Evolutionary conservation across 306 rosid genomes (phyloP).

Genomic region (Medicago truncatula): MtrunA17r5.0-ANR NC_053043.1:3680001-3680500

Average conservation of each 20-base stretch:
- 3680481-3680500: too few relatives aligned
- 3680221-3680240: neutral
- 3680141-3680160: neutral
- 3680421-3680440: neutral
- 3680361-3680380: slow-evolving; percentile 83
- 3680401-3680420: slow-evolving; percentile 34
- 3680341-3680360: slow-evolving; percentile 74
- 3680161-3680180: neutral
- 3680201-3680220: neutral
- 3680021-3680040: too few relatives aligned
- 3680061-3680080: too few relatives aligned
- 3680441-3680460: neutral
- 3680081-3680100: too few relatives aligned
- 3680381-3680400: slow-evolving; percentile 79
- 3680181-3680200: neutral
- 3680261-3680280: neutral
- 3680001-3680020: too few relatives aligned
- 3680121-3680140: too few relatives aligned
- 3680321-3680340: slow-evolving; percentile 35
- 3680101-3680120: too few relatives aligned
- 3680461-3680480: too few relatives aligned
- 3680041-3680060: too few relatives aligned
- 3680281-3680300: neutral
- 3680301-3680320: neutral
- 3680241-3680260: neutral